phyloP scores from a whole-genome alignment of 768 basidiomycete species.

The Saitozyma sp. region DNA sequence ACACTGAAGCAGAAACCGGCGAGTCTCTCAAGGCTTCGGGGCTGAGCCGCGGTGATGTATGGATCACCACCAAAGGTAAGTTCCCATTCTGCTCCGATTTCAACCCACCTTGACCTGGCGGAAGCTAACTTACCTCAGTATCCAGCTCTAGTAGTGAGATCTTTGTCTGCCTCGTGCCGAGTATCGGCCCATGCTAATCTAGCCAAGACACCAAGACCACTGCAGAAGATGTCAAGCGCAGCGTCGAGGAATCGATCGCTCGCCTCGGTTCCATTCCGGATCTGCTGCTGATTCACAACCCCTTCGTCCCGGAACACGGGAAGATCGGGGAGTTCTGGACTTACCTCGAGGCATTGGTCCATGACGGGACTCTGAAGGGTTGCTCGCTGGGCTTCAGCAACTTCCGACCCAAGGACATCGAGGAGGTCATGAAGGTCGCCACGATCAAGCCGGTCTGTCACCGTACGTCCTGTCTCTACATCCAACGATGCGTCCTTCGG shows the following conservation, averaged over 20 bases:
- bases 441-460: constrained; percentile 49
- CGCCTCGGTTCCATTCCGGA: constrained; percentile 40
- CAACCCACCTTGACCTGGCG: no score
- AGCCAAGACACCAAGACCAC: constrained; percentile 11
- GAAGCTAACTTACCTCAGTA: no score
- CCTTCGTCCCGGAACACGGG: constrained; percentile 38
- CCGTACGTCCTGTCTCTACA: constrained; percentile 18
- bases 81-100: neutral
- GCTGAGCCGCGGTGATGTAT: constrained; percentile 26
- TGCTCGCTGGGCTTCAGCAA: constrained; percentile 44
- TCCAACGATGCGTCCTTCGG: neutral
- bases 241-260: constrained; percentile 32
- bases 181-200: neutral
- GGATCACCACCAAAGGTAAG: constrained; percentile 45
- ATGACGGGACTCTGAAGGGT: constrained; percentile 29
- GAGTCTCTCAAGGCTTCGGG: constrained; percentile 27
- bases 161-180: neutral
- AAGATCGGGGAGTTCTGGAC: constrained; percentile 41
- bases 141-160: neutral
- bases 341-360: constrained; percentile 28
- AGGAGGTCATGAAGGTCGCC: constrained; percentile 34
- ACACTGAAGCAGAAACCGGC: constrained; percentile 38
- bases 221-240: constrained; percentile 28
- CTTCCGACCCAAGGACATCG: constrained; percentile 46
- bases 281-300: constrained; percentile 50